phyloP scores from a whole-genome alignment of 2,329 filamentous ascomycete species.

The Hymenoscyphus repandus region DNA sequence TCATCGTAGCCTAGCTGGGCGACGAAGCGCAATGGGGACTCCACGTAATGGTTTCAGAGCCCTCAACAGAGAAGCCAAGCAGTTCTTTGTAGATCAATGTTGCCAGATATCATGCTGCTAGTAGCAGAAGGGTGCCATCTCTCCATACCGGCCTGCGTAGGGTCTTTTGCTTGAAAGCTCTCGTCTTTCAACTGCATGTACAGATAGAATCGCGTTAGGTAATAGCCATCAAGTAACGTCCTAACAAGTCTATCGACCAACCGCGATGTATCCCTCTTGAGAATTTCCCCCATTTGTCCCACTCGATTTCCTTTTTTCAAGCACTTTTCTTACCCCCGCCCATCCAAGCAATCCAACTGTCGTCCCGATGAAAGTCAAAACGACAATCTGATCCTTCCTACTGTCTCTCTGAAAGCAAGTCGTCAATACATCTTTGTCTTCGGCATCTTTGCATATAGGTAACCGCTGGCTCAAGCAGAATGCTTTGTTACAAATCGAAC shows the following conservation, averaged over 20 bases:
- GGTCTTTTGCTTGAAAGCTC: too few relatives aligned
- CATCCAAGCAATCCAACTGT: constrained; percentile 55
- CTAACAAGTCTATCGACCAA: constrained; percentile 13
- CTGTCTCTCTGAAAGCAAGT: constrained; percentile 63
- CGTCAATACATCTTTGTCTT: constrained; percentile 56
- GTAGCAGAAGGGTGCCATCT: too few relatives aligned
- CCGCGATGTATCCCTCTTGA: constrained; percentile 22
- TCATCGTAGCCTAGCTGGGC: too few relatives aligned
- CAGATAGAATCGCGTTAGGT: too few relatives aligned
- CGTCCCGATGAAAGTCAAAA: constrained; percentile 58
- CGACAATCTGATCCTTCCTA: constrained; percentile 61
- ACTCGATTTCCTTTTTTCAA: constrained; percentile 37
- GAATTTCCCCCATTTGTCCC: constrained; percentile 13
- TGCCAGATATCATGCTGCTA: too few relatives aligned
- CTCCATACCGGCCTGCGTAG: too few relatives aligned
- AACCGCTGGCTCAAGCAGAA: constrained; percentile 57
- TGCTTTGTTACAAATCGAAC: constrained; percentile 58
- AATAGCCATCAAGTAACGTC: too few relatives aligned
- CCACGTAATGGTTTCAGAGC: too few relatives aligned
- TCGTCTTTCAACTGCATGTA: too few relatives aligned
- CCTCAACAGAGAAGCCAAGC: too few relatives aligned
- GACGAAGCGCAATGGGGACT: too few relatives aligned
- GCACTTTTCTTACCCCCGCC: constrained; percentile 47
- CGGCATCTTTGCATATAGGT: constrained; percentile 57
- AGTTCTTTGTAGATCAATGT: too few relatives aligned